phyloP scores from a whole-genome alignment of 768 basidiomycete genomes.

The Podaxis sp. region DNA sequence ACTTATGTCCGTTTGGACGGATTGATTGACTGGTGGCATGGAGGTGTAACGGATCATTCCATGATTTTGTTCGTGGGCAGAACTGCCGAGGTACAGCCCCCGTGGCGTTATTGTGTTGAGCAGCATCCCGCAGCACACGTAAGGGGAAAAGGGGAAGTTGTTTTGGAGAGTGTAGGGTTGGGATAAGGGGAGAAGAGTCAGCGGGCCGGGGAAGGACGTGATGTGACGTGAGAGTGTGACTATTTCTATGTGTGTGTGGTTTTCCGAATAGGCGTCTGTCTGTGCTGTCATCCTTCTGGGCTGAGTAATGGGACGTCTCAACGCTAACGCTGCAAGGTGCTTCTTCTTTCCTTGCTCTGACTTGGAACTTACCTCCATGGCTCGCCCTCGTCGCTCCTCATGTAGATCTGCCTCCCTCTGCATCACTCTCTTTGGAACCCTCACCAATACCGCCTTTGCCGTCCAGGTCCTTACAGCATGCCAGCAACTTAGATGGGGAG shows the following conservation, averaged over 20 bases:
- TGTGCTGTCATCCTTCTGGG: conserved; percentile 3
- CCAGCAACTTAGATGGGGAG: conserved; percentile 18
- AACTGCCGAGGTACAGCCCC: no score
- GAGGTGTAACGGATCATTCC: no score
- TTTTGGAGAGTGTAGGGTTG: not conserved
- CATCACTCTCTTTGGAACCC: conserved; percentile 22
- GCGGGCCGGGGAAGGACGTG: not conserved
- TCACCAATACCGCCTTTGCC: conserved; percentile 17
- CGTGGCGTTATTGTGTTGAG: not conserved
- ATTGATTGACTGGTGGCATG: no score
- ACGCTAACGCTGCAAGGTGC: conserved; percentile 5
- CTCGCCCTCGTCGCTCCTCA: conserved; percentile 2
- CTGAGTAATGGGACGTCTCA: conserved; percentile 11
- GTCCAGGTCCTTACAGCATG: conserved; percentile 22
- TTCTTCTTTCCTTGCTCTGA: not conserved
- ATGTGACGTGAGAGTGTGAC: conserved; percentile 3
- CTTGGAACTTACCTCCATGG: not conserved
- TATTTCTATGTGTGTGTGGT: not conserved
- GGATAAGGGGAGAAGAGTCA: not conserved
- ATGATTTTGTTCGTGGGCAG: no score
- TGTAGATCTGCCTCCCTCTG: conserved; percentile 23
- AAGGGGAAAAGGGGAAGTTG: no score
- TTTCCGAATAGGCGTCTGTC: not conserved
- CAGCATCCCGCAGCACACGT: not conserved
- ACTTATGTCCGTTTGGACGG: no score